Conservation (phyloP, 2,329 filamentous ascomycete genomes). For the Rhinocladiella mackenziei region DNA sequence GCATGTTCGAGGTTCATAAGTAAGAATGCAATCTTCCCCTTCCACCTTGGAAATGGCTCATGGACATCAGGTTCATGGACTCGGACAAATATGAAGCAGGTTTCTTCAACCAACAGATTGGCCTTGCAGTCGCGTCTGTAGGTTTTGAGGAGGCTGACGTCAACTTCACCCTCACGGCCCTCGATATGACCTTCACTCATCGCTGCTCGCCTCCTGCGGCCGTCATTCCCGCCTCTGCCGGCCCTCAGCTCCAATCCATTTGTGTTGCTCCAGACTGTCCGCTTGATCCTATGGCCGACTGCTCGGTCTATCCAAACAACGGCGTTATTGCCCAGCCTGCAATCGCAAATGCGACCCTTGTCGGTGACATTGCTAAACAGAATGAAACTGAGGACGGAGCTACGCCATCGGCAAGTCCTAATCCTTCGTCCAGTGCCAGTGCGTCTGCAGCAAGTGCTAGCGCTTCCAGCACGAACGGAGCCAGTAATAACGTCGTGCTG, state of each 20-base stretch:
- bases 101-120: slow-evolving; percentile 55
- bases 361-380: slow-evolving; percentile 11
- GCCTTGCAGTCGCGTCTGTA: slow-evolving; percentile 54
- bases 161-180: slow-evolving; percentile 45
- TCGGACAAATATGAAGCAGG: slow-evolving; percentile 50
- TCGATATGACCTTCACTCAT: slow-evolving; percentile 51
- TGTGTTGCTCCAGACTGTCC: slow-evolving; percentile 15
- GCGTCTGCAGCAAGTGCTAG: slow-evolving; percentile 7
- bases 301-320: slow-evolving; percentile 18
- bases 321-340: slow-evolving; percentile 8
- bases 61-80: slow-evolving; percentile 49
- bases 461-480: slow-evolving; percentile 13
- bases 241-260: slow-evolving; percentile 21
- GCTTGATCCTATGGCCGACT: slow-evolving; percentile 13
- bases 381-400: slow-evolving; percentile 8
- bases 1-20: slow-evolving; percentile 34
- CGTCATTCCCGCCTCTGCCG: slow-evolving; percentile 23
- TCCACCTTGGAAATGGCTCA: too few species aligned
- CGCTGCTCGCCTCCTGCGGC: slow-evolving; percentile 47
- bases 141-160: slow-evolving; percentile 56
- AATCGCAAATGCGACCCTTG: slow-evolving; percentile 17
- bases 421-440: slow-evolving; percentile 6
- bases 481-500: slow-evolving; percentile 7
- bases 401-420: slow-evolving; percentile 6
- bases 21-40: slow-evolving; percentile 17